Base-by-base conservation (phyloP, 202 grass and related monocot genomes). In the Eragrostis tef region DNA sequence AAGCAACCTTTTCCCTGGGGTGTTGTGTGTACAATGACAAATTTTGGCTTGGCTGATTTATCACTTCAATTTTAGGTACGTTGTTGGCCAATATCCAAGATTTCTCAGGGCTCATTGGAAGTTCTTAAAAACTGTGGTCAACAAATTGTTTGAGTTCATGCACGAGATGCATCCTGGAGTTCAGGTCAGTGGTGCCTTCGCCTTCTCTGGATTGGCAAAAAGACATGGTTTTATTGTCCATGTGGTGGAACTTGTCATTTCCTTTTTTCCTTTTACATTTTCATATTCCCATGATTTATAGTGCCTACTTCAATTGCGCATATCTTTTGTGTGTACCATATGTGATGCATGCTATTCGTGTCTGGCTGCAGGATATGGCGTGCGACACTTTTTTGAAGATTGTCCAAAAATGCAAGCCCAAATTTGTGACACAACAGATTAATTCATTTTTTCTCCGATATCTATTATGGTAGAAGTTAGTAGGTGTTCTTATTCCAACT, bases 71-170 rank as follows among this genome's bases (percentile, higher is more conserved):
- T 31, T 75, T 82, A 97, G 94, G 94, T 97, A 99, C 87, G 96
- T 99, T 41, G 96, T 99, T 57, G 96, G 96, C 58, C 96, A 99
- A 78, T 99, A 99, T 81, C 96, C 96, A 59, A 91, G 96, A 85
- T 99, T 99, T 89, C 93, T 99, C 45, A 95, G 96, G 71, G 96
- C 93, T 64, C 97, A 99, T 77, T 99, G 97, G 97, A 99, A 99
- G 84, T 96, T 99, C 84, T 78, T 99, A 62, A 99, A 99, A 82
- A 99, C 97, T 6, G 97, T 99, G 43, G 93, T 99, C 42, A 99
- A 99, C 80, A 99, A 99, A 65, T 90, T 99, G 73, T 99, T 99
- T 74, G 97, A 99, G 87, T 99, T 99, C 81, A 99, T 99, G 97
- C 97, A 99, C 66, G 97, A 99, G 85, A 96, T 90, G 85, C 97